Percentiles rank a stretch among this genome's conserved stretches.
Conservation (phyloP, 192 early-diverging fungal genomes). For the Fimicolochytrium jonesii region DNA sequence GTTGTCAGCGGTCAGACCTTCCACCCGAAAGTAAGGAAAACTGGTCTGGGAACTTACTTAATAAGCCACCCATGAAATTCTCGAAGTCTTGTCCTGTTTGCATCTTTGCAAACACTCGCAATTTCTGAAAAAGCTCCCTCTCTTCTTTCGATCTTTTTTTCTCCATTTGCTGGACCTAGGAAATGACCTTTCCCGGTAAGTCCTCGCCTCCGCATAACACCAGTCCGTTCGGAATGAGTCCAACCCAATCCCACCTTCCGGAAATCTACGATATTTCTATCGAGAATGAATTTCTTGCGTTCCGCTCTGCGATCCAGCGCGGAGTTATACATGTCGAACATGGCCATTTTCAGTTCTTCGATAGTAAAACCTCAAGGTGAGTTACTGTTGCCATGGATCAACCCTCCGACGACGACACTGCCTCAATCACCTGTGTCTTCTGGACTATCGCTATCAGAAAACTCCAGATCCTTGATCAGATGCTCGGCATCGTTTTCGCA, state of each 20-base stretch:
- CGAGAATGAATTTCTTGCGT: slow-evolving; percentile 84
- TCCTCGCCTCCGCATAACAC: no score
- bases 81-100: slow-evolving; percentile 81
- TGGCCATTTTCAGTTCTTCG: slow-evolving; percentile 84
- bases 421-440: slow-evolving; percentile 83
- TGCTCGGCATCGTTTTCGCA: slow-evolving; percentile 94
- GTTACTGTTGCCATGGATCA: no score
- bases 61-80: slow-evolving; percentile 65
- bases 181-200: no score
- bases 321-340: slow-evolving; percentile 91
- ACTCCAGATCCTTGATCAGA: slow-evolving; percentile 87
- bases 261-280: slow-evolving; percentile 83
- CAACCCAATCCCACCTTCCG: slow-evolving; percentile 58
- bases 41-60: slow-evolving; percentile 35
- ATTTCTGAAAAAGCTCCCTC: slow-evolving; percentile 72
- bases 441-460: slow-evolving; percentile 78
- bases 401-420: no score
- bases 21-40: not conserved
- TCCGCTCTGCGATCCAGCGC: slow-evolving; percentile 76
- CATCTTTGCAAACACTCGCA: slow-evolving; percentile 83
- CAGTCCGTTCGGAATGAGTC: no score
- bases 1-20: no score
- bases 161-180: slow-evolving; percentile 59
- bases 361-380: no score
- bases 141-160: slow-evolving; percentile 84